phyloP scores from a whole-genome alignment of 2,329 filamentous ascomycete genomes.

The Dothiorella sarmentorum region DNA sequence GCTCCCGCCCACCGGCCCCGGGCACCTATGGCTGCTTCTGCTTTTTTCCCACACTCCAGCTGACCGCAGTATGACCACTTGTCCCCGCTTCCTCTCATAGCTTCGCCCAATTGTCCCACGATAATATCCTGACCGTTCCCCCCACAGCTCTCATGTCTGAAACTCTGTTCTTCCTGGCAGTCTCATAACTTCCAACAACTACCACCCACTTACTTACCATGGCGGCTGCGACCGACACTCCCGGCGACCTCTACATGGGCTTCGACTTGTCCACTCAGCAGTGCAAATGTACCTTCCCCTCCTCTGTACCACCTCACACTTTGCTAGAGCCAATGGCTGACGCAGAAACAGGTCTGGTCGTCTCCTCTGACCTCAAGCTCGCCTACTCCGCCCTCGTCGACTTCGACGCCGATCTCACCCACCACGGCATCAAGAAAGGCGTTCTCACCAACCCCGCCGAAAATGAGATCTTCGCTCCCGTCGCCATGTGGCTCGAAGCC shows the following conservation, averaged over 20 bases:
- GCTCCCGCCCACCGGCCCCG: conserved; percentile 1
- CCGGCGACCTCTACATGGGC: conserved; percentile 72
- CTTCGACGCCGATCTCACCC: conserved; percentile 80
- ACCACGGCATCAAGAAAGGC: conserved; percentile 74
- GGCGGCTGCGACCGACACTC: neutral
- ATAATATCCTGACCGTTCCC: neutral
- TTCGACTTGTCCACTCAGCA: conserved; percentile 97
- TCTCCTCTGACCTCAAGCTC: conserved; percentile 77
- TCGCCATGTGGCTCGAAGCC: conserved; percentile 92
- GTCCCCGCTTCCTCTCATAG: neutral
- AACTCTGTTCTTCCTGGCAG: conserved; percentile 7
- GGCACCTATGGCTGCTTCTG: too few species aligned
- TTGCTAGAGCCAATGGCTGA: neutral
- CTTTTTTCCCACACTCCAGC: conserved; percentile 3
- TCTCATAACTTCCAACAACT: too few species aligned
- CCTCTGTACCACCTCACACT: neutral
- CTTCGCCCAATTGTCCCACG: conserved; percentile 2
- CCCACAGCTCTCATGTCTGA: conserved; percentile 11
- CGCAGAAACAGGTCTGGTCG: conserved; percentile 65
- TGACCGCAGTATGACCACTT: neutral
- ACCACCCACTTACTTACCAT: too few species aligned
- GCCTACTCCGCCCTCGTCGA: conserved; percentile 86
- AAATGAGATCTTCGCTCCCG: conserved; percentile 87
- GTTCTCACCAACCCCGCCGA: conserved; percentile 78
- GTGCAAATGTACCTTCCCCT: conserved; percentile 66